A percentile compares a stretch with the other conserved stretches of the same genome.
Conservation (phyloP, 106 monocot species). For the Phalaenopsis equestris region DNA sequence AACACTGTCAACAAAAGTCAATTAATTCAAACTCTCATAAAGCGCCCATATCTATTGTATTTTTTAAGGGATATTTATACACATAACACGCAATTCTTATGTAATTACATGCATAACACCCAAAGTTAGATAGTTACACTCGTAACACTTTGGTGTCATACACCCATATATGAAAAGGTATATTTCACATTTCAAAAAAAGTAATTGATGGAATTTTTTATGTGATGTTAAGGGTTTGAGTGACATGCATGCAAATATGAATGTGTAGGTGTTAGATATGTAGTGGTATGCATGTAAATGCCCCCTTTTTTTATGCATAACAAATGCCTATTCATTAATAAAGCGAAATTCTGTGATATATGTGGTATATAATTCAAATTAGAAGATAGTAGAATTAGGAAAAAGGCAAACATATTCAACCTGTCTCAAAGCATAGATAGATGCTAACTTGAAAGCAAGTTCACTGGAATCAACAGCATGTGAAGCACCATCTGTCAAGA, state of each 20-base stretch:
- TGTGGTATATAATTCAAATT: neutral
- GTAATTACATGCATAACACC: too few species aligned
- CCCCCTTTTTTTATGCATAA: neutral
- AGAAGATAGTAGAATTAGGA: neutral
- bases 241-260: too few species aligned
- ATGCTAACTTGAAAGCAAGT: constrained; percentile 92
- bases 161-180: too few species aligned
- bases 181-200: too few species aligned
- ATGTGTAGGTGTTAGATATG: neutral
- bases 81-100: too few species aligned
- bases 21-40: neutral
- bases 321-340: neutral
- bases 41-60: neutral
- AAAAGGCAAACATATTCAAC: constrained; percentile 14
- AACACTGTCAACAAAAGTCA: constrained; percentile 44
- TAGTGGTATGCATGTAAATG: too few species aligned
- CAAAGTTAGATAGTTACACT: neutral
- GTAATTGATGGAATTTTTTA: too few species aligned
- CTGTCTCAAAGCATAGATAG: constrained; percentile 99
- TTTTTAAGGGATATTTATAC: neutral
- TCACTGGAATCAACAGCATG: constrained; percentile 98
- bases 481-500: constrained; percentile 90
- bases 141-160: too few species aligned
- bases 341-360: neutral
- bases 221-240: too few species aligned